These are phyloP conservation scores for Metschnikowia borealis DNA, from an alignment of 805 yeast genomes.

Conservation along the genomic window DNA sequence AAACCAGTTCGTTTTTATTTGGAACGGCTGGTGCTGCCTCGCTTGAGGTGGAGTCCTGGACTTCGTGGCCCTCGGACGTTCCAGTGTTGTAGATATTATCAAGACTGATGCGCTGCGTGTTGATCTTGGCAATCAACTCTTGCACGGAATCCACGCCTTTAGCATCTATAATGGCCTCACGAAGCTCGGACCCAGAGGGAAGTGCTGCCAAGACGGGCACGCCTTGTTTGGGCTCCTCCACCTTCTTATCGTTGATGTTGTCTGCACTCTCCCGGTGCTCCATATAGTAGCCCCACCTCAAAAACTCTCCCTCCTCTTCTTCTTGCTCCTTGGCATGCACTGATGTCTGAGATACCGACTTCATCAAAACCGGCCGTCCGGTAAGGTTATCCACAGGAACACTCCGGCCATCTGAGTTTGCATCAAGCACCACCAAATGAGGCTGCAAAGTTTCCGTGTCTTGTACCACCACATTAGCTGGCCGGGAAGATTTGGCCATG, in stretches of 20 bases:
- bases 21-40: background rate
- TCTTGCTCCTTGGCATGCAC: conserved; percentile 72
- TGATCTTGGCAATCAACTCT: conserved; percentile 64
- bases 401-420: conserved; percentile 47
- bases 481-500: conserved; percentile 15
- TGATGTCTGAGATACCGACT: conserved; percentile 62
- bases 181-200: conserved; percentile 52
- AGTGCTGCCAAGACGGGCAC: conserved; percentile 36
- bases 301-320: conserved; percentile 89
- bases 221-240: conserved; percentile 9
- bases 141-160: conserved; percentile 69
- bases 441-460: conserved; percentile 40
- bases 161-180: conserved; percentile 65
- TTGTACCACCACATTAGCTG: background rate
- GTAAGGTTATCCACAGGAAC: conserved; percentile 63
- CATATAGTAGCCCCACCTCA: conserved; percentile 78
- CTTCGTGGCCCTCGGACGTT: conserved; percentile 6
- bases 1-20: background rate
- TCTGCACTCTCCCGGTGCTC: conserved; percentile 49
- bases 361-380: conserved; percentile 66
- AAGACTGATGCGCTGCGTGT: conserved; percentile 47
- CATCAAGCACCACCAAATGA: conserved; percentile 69
- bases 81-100: conserved; percentile 42
- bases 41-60: background rate
- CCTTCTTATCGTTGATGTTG: background rate